Evolutionary conservation across 331 rosid genomes (phyloP).

Genomic region (Erythrophleum ivorense): DNA sequence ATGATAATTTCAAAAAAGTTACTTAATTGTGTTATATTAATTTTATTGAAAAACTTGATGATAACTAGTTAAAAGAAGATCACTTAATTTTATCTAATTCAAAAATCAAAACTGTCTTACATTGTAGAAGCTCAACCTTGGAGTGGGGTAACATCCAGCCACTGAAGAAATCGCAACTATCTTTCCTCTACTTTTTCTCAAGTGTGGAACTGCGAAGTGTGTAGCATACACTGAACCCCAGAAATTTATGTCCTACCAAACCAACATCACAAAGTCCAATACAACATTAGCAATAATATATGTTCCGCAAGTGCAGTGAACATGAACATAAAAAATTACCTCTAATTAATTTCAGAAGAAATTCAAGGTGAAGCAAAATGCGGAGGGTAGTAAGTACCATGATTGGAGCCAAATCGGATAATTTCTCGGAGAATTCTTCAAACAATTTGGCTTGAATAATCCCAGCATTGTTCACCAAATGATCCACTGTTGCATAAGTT

Average conservation of each 20-base stretch:
- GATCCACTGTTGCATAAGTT: constrained; percentile 40
- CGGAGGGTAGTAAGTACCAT: constrained; percentile 31
- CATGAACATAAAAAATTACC: not conserved
- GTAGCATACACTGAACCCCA: constrained; percentile 55
- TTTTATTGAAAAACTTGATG: too few relatives aligned
- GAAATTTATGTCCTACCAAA: constrained; percentile 45
- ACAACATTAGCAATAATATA: not conserved
- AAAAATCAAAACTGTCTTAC: constrained; percentile 19
- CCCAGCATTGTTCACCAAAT: constrained; percentile 56
- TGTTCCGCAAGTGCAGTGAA: too few relatives aligned
- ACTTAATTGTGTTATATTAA: too few relatives aligned
- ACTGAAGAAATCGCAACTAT: constrained; percentile 45
- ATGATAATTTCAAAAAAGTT: too few relatives aligned
- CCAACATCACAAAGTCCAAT: not conserved
- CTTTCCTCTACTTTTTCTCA: constrained; percentile 46
- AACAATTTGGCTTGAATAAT: not conserved
- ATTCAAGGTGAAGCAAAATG: not conserved
- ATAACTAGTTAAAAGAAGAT: too few relatives aligned
- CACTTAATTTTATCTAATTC: not conserved
- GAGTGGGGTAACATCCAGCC: constrained; percentile 30
- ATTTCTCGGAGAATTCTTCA: not conserved
- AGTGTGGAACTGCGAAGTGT: constrained; percentile 45
- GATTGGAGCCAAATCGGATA: constrained; percentile 27
- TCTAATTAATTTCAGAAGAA: not conserved
- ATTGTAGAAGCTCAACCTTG: constrained; percentile 39